Evolutionary conservation across 768 basidiomycete species (phyloP).

Genomic region (Xerocomellus chrysenteron): DNA sequence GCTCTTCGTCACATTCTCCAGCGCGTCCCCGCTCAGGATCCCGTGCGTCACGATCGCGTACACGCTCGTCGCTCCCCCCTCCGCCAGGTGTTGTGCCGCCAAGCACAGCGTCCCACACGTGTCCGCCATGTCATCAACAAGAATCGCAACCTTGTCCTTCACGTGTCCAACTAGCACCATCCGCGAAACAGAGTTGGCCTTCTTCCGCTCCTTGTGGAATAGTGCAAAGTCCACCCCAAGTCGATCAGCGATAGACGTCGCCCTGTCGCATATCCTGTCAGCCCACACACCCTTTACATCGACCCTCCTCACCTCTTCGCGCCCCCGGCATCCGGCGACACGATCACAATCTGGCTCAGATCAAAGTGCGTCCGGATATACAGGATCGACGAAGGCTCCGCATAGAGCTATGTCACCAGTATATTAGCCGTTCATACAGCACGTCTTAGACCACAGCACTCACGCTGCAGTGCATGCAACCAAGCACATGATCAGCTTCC

Average conservation of each 20-base stretch:
- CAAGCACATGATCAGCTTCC: conserved; percentile 14
- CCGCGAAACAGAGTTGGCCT: conserved; percentile 90
- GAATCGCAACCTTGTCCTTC: conserved; percentile 86
- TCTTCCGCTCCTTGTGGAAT: conserved; percentile 99
- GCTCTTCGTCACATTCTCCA: conserved; percentile 68
- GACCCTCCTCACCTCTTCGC: conserved; percentile 76
- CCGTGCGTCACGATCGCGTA: conserved; percentile 97
- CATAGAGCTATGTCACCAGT: conserved; percentile 64
- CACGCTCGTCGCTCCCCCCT: conserved; percentile 84
- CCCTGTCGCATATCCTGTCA: conserved; percentile 50
- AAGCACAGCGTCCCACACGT: conserved; percentile 93
- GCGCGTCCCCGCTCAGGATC: conserved; percentile 87
- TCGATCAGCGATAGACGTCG: conserved; percentile 94
- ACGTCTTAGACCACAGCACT: conserved; percentile 32
- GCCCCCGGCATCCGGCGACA: conserved; percentile 97
- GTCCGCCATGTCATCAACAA: conserved; percentile 99
- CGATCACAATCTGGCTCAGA: conserved; percentile 84
- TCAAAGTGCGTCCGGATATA: conserved; percentile 94
- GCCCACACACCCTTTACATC: not conserved
- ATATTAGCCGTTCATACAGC: conserved; percentile 21
- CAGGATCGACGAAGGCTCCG: conserved; percentile 91
- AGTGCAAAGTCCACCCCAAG: conserved; percentile 97
- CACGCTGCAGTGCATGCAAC: conserved; percentile 40
- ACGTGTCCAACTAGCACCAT: conserved; percentile 97
- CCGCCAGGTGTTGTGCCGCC: conserved; percentile 84